phyloP scores from a whole-genome alignment of 2,329 filamentous ascomycete genomes.

The Pseudogymnoascus sp. region DNA sequence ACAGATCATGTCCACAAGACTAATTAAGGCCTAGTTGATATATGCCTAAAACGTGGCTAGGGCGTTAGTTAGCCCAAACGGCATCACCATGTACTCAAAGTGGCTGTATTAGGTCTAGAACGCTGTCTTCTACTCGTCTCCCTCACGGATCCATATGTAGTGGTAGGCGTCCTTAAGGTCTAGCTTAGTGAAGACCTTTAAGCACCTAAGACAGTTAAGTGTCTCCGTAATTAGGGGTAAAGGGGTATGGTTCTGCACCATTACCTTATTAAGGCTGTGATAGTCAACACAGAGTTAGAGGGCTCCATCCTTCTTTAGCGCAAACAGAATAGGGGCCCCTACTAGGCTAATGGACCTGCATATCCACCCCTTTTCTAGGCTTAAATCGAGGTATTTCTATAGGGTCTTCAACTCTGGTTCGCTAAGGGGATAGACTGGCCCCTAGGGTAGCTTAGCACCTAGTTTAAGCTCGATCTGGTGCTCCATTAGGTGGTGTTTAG shows the following conservation, averaged over 20 bases:
- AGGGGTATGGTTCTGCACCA: constrained; percentile 4
- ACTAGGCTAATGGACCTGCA: neutral
- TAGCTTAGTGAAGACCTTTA: neutral
- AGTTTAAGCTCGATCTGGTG: too few relatives aligned
- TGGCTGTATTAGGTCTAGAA: too few relatives aligned
- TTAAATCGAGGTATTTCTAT: neutral
- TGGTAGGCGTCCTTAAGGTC: too few relatives aligned
- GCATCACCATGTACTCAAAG: too few relatives aligned
- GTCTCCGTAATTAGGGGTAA: constrained; percentile 9
- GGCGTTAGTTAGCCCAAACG: too few relatives aligned
- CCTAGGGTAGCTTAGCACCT: neutral
- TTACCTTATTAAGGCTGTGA: constrained; percentile 9
- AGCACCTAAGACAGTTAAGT: neutral
- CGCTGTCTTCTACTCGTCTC: too few relatives aligned
- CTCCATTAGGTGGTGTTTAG: too few relatives aligned
- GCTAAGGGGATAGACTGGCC: neutral
- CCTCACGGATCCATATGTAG: too few relatives aligned
- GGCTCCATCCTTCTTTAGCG: constrained; percentile 13
- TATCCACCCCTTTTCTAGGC: neutral
- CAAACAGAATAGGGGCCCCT: too few relatives aligned
- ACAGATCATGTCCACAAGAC: neutral
- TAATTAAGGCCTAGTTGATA: constrained; percentile 10
- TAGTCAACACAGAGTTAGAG: constrained; percentile 14
- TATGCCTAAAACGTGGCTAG: too few relatives aligned
- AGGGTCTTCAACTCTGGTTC: neutral